phyloP scores from a whole-genome alignment of 73 alveolate genomes.

The Stentor coeruleus region DNA sequence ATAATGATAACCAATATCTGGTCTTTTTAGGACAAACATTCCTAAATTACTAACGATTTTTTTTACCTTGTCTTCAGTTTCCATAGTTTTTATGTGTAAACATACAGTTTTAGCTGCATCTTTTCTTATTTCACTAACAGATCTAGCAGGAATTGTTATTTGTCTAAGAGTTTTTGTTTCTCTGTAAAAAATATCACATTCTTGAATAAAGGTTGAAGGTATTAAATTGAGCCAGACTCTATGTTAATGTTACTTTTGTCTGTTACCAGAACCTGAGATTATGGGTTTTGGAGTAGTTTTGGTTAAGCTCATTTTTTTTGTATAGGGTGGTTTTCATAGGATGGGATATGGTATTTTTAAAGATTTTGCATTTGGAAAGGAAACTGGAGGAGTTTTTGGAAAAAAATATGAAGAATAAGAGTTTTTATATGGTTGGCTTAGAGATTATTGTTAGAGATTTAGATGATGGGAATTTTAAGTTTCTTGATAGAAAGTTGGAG shows the following conservation, averaged over 20 bases:
- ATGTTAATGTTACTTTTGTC: not conserved
- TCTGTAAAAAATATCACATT: not conserved
- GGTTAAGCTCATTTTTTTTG: too few relatives aligned
- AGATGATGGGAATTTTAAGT: too few relatives aligned
- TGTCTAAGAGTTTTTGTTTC: not conserved
- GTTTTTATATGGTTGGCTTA: too few relatives aligned
- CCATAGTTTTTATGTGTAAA: not conserved
- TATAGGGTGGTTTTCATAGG: too few relatives aligned
- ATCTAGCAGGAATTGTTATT: not conserved
- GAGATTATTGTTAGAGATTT: too few relatives aligned
- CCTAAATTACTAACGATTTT: not conserved
- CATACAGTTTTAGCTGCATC: not conserved
- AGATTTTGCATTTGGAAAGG: too few relatives aligned
- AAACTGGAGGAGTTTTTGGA: too few relatives aligned
- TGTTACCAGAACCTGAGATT: too few relatives aligned
- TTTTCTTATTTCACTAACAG: not conserved
- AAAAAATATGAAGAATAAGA: too few relatives aligned
- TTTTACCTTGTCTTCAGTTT: not conserved
- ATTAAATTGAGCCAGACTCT: not conserved
- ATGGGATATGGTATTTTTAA: too few relatives aligned
- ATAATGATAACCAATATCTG: constrained; percentile 5
- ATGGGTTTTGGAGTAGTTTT: too few relatives aligned
- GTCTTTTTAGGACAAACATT: not conserved
- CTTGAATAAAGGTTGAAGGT: not conserved
- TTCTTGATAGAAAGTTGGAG: too few relatives aligned